phyloP scores from a whole-genome alignment of 352 stramenopile genomes.

The Phytopythium delawarense region DNA sequence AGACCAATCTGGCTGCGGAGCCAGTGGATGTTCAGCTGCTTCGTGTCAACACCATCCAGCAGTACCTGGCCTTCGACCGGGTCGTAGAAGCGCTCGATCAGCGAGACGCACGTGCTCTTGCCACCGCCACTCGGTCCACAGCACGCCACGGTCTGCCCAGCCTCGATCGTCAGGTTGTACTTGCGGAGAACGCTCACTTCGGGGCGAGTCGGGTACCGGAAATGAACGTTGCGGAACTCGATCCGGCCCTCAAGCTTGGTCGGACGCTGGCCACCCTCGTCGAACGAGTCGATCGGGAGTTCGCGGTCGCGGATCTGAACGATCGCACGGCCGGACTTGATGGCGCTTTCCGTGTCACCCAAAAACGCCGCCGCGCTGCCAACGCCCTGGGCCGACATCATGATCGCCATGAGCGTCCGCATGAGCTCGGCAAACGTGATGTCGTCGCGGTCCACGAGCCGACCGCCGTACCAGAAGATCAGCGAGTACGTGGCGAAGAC shows the following conservation, averaged over 20 bases:
- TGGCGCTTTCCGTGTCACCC: conserved; percentile 33
- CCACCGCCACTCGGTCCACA: conserved; percentile 41
- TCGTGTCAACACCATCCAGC: conserved; percentile 74
- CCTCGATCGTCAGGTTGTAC: conserved; percentile 77
- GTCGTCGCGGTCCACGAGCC: conserved; percentile 25
- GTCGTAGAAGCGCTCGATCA: conserved; percentile 72
- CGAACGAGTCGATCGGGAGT: conserved; percentile 13
- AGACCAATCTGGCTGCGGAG: conserved; percentile 59
- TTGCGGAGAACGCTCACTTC: conserved; percentile 69
- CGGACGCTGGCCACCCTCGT: conserved; percentile 9
- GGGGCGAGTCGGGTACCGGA: conserved; percentile 70
- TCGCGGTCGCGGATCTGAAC: neutral
- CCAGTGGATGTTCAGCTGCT: conserved; percentile 62
- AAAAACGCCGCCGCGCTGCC: conserved; percentile 21
- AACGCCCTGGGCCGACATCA: conserved; percentile 40
- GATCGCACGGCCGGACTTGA: conserved; percentile 1
- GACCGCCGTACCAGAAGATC: conserved; percentile 54
- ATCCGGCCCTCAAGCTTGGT: conserved; percentile 20
- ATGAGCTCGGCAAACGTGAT: conserved; percentile 46
- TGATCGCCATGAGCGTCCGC: conserved; percentile 44
- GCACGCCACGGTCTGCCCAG: conserved; percentile 45
- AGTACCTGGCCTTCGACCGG: conserved; percentile 42
- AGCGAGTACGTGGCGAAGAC: conserved; percentile 38
- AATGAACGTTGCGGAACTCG: conserved; percentile 64
- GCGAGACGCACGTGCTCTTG: conserved; percentile 36